phyloP scores from a whole-genome alignment of 495 filamentous ascomycete species.

The Symbiotaphrina buchneri region DNA sequence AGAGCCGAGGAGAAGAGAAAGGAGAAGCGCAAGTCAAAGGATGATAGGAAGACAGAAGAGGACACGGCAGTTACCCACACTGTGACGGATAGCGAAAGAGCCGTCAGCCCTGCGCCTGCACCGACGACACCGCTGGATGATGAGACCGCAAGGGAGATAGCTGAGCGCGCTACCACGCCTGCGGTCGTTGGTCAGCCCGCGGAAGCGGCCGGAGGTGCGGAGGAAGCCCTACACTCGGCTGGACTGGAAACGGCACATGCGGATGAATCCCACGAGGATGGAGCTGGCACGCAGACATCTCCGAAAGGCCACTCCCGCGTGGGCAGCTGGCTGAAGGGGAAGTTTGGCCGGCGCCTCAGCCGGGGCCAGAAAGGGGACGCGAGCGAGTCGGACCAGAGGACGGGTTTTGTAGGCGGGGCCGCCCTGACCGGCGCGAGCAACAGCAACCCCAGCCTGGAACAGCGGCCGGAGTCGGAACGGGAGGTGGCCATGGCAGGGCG shows the following conservation, averaged over 20 bases:
- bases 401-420: background rate
- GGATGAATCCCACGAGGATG: background rate
- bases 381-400: background rate
- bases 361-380: background rate
- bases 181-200: background rate
- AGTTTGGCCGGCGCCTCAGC: conserved; percentile 2
- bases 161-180: too few species aligned
- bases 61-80: background rate
- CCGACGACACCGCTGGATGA: too few species aligned
- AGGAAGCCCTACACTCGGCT: background rate
- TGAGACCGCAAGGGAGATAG: too few species aligned
- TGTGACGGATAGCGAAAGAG: background rate
- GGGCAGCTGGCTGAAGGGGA: conserved; percentile 5
- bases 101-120: background rate
- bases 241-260: background rate
- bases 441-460: background rate
- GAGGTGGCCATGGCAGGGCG: background rate
- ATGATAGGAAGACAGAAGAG: background rate
- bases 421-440: background rate
- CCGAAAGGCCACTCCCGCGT: background rate
- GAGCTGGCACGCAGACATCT: background rate
- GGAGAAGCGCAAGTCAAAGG: background rate
- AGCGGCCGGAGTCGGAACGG: background rate
- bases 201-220: background rate
- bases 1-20: conserved; percentile 14